These are phyloP conservation scores for Trichoderma afroharzianum DNA, from an alignment of 2,329 filamentous ascomycete species.

Conservation along the genomic window DNA sequence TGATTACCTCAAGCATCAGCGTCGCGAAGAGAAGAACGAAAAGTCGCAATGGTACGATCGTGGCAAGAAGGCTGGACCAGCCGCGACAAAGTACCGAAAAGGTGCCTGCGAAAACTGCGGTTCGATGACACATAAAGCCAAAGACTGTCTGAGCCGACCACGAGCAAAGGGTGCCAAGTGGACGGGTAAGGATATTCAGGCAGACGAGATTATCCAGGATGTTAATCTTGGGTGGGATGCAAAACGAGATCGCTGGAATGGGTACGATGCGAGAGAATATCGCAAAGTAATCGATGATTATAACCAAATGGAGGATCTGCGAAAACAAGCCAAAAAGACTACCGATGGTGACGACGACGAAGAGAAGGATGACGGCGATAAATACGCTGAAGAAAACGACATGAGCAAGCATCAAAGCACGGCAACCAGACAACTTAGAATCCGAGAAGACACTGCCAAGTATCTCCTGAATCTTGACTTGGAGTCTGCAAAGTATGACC, in stretches of 20 bases:
- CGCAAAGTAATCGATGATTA: slow-evolving; percentile 83
- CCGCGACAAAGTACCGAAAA: slow-evolving; percentile 95
- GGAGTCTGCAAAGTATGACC: slow-evolving; percentile 96
- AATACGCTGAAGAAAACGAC: slow-evolving; percentile 91
- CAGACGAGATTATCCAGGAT: slow-evolving; percentile 83
- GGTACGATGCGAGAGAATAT: slow-evolving; percentile 90
- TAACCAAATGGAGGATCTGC: slow-evolving; percentile 76
- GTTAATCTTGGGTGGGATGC: slow-evolving; percentile 92
- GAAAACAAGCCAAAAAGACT: slow-evolving; percentile 48
- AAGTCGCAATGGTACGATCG: slow-evolving; percentile 90
- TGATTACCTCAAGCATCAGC: slow-evolving; percentile 96
- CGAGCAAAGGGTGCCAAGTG: slow-evolving; percentile 86
- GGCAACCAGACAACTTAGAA: slow-evolving; percentile 81
- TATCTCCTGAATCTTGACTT: slow-evolving; percentile 93
- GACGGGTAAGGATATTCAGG: slow-evolving; percentile 89
- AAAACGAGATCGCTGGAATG: slow-evolving; percentile 96
- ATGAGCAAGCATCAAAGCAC: slow-evolving; percentile 94
- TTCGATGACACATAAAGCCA: slow-evolving; percentile 91
- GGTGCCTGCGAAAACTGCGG: slow-evolving; percentile 98
- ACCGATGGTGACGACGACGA: slow-evolving; percentile 32
- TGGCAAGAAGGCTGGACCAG: slow-evolving; percentile 76
- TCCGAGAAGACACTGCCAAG: slow-evolving; percentile 95
- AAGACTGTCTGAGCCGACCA: slow-evolving; percentile 86
- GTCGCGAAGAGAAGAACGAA: slow-evolving; percentile 58
- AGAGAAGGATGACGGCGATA: slow-evolving; percentile 58